These are phyloP conservation scores for Pseudogymnoascus sp. DNA, from an alignment of 2,329 filamentous ascomycete genomes.

Conservation along the genomic window DNA sequence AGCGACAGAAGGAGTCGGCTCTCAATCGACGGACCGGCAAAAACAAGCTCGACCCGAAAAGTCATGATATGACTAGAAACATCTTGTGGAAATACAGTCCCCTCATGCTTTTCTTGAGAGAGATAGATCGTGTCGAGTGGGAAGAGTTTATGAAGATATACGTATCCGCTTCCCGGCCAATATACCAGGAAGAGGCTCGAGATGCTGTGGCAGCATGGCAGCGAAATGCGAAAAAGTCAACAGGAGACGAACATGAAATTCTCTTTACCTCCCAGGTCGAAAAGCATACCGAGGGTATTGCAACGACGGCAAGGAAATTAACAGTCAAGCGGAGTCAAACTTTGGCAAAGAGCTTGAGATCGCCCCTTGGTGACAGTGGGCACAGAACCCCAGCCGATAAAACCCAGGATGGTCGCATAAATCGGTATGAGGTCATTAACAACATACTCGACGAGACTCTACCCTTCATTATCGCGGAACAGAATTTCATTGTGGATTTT, in stretches of 20 bases:
- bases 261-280: constrained; percentile 80
- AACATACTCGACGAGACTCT: constrained; percentile 73
- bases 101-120: constrained; percentile 77
- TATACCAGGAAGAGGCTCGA: constrained; percentile 77
- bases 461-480: constrained; percentile 80
- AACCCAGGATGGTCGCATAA: constrained; percentile 53
- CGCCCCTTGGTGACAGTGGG: constrained; percentile 54
- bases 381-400: constrained; percentile 45
- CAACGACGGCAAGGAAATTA: constrained; percentile 73
- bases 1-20: constrained; percentile 39
- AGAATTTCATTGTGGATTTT: constrained; percentile 95
- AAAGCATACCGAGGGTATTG: constrained; percentile 73
- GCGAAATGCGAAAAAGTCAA: constrained; percentile 63
- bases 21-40: constrained; percentile 38
- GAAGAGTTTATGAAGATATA: constrained; percentile 71
- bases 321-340: constrained; percentile 94
- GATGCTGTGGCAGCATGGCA: constrained; percentile 74
- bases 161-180: constrained; percentile 62
- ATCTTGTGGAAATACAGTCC: constrained; percentile 82
- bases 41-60: constrained; percentile 59
- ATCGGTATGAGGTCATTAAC: constrained; percentile 74
- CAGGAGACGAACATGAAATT: constrained; percentile 69
- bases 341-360: constrained; percentile 63
- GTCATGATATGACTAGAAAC: constrained; percentile 63
- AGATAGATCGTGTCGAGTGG: constrained; percentile 78